Percentiles rank a stretch among this genome's conserved stretches.
These are phyloP conservation scores for Metschnikowia arizonensis DNA, from an alignment of 805 yeast species.

Conservation along the genomic window DNA sequence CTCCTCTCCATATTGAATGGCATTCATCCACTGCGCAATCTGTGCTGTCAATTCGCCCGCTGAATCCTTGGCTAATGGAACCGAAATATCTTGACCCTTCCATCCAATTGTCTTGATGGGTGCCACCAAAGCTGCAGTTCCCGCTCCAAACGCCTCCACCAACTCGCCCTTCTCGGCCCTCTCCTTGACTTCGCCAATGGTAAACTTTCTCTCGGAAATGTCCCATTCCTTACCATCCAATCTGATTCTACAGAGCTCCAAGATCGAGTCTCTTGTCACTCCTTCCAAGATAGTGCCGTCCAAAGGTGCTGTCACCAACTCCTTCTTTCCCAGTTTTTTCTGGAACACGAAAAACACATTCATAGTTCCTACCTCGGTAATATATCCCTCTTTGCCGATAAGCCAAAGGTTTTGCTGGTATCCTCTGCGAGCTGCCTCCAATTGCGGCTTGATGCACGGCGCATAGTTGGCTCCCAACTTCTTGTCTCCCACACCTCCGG, in stretches of 20 bases:
- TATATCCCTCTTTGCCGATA: constrained; percentile 79
- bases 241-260: constrained; percentile 70
- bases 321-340: constrained; percentile 79
- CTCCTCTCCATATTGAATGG: constrained; percentile 84
- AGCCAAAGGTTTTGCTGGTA: constrained; percentile 96
- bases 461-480: constrained; percentile 98
- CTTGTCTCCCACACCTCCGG: constrained; percentile 96
- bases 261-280: constrained; percentile 88
- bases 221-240: constrained; percentile 77
- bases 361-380: constrained; percentile 98
- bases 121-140: constrained; percentile 96
- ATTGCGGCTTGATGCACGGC: constrained; percentile 88
- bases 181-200: constrained; percentile 76
- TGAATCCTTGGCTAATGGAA: constrained; percentile 78
- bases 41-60: constrained; percentile 78
- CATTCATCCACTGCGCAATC: constrained; percentile 80
- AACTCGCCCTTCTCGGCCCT: constrained; percentile 76
- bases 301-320: constrained; percentile 91
- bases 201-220: constrained; percentile 75
- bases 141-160: constrained; percentile 93
- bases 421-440: constrained; percentile 85
- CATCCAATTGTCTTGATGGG: constrained; percentile 88
- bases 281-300: constrained; percentile 98
- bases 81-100: constrained; percentile 64
- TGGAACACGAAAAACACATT: constrained; percentile 86